A percentile compares a stretch with the other conserved stretches of the same genome.
phyloP scores from a whole-genome alignment of 2,329 filamentous ascomycete species.

The Trichoderma aggressivum region DNA sequence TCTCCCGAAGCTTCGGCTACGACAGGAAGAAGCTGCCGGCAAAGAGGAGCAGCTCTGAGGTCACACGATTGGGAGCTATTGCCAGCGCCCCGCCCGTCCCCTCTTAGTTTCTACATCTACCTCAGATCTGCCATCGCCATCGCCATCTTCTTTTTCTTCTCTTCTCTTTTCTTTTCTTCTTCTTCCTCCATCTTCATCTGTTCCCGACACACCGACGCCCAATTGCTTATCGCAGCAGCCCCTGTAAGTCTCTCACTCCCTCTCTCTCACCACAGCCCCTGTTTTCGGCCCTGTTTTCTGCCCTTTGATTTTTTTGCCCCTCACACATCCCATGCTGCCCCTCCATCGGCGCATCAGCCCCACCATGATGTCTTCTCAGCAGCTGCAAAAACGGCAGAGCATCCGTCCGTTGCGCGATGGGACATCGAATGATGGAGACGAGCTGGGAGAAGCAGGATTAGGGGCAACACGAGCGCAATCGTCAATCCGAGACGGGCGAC shows the following conservation, averaged over 20 bases:
- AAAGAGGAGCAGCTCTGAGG: slow-evolving; percentile 20
- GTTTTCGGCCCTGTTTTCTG: background rate
- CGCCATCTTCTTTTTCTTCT: background rate
- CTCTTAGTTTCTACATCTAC: background rate
- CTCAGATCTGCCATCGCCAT: background rate
- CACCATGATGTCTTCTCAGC: slow-evolving; percentile 9
- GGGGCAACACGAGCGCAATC: background rate
- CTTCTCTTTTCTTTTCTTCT: background rate
- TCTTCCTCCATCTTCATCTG: background rate
- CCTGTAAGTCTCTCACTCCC: background rate
- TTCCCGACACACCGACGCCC: background rate
- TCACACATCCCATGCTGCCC: slow-evolving; percentile 14
- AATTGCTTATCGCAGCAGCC: background rate
- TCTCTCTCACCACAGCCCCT: background rate
- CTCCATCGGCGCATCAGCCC: slow-evolving; percentile 14
- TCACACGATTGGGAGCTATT: slow-evolving; percentile 11
- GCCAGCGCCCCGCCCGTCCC: background rate
- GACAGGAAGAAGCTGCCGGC: slow-evolving; percentile 29
- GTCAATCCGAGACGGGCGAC: background rate
- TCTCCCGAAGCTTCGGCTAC: slow-evolving; percentile 29
- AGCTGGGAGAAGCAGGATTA: background rate
- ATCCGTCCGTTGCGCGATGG: background rate
- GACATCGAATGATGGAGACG: background rate
- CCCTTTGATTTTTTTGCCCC: background rate
- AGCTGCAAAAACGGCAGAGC: background rate